Evolutionary conservation across 1,284 basidiomycete species (phyloP), one percentile per base, ranked within the genome.

Genomic region (Leccinum angustisporum): DNA sequence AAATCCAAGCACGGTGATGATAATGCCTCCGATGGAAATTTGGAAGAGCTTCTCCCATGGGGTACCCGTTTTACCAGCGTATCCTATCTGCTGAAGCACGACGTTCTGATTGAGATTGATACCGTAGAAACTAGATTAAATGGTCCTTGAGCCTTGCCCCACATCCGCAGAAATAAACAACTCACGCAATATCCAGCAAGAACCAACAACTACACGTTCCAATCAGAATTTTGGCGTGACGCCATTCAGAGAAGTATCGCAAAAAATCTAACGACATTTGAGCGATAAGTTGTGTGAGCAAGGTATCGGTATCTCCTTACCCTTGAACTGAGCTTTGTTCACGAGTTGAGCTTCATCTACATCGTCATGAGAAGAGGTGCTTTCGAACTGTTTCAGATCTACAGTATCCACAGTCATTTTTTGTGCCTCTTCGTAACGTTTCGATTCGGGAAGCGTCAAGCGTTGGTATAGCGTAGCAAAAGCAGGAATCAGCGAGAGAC

Each of bases 101-200:
- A 90, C 86, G 67, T 86, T 88, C 67, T 88, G 84, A 79, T 92
- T 92, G 52, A 92, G 77, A 75, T 91, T 91, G 76, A 91, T 88
- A 4, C 90, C 90, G 73, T 91, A 90, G 74, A 89, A 90, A 0
- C 84, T 86, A 60, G 30, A 52, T 27, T 18, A 5, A 31, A 27
- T 1, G 34, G 30, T n/a, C 34, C 7, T 43, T 52, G 43, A 59
- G 13, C 8, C 5, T 6, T 56, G 9, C n/a, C 5, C 25, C 4
- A 11, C 7, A 51, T 16, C 13, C 34, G 52, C 5, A 18, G 14
- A 30, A 55, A 43, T 0, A 4, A 60, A 58, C 5, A 5, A 72
- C 78, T 56, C 65, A 82, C 75, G 84, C 83, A 43, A 85, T 77
- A 63, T 86, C 84, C 57, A 85, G 71, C 54, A 85, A 63, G 76